Conservation (phyloP, 257 asterid species). For the Forsythia viridissima region DNA sequence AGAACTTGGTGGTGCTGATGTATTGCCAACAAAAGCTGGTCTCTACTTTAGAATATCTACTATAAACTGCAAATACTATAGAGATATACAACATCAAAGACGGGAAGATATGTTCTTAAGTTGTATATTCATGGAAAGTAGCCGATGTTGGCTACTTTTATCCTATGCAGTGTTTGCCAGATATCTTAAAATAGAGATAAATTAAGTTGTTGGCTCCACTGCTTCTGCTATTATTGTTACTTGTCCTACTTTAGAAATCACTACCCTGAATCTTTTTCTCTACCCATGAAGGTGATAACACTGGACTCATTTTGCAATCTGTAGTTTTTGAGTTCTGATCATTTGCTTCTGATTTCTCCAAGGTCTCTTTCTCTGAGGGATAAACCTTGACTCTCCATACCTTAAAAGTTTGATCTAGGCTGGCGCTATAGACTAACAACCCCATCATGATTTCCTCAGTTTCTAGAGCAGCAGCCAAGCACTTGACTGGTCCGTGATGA, state of each 20-base stretch:
- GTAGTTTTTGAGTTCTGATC: slow-evolving; percentile 22
- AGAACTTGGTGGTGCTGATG: not conserved
- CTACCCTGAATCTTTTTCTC: slow-evolving; percentile 63
- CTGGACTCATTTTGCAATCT: slow-evolving; percentile 57
- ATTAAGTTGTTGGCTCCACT: too few relatives aligned
- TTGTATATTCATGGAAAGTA: not conserved
- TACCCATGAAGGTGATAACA: slow-evolving; percentile 76
- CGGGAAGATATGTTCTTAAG: not conserved
- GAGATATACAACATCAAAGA: not conserved
- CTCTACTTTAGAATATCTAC: not conserved
- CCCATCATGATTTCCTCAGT: slow-evolving; percentile 30
- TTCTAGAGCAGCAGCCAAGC: slow-evolving; percentile 68
- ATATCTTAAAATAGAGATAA: too few relatives aligned
- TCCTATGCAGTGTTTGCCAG: not conserved
- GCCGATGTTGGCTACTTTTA: not conserved
- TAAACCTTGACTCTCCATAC: slow-evolving; percentile 68
- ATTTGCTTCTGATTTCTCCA: slow-evolving; percentile 32
- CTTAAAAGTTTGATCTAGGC: slow-evolving; percentile 71
- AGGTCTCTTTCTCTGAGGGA: slow-evolving; percentile 36
- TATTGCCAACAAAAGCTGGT: not conserved
- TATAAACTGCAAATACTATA: not conserved
- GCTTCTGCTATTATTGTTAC: not conserved
- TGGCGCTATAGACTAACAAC: slow-evolving; percentile 66
- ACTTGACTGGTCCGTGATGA: slow-evolving; percentile 73
- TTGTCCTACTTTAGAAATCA: not conserved